phyloP scores from a whole-genome alignment of 148 eudicot species.

The Dysphania ambrosioides region DNA sequence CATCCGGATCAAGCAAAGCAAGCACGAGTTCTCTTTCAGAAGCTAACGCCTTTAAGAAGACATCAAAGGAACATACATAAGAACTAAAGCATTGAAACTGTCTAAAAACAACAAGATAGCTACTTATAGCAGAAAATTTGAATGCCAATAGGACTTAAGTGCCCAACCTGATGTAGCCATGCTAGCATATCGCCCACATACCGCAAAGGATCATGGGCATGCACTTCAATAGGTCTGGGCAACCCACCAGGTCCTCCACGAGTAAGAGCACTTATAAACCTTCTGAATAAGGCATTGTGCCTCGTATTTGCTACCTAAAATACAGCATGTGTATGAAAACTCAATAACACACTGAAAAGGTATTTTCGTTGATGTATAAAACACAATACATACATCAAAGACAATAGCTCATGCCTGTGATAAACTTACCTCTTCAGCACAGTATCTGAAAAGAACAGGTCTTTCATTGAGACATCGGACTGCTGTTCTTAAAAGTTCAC shows the following conservation, averaged over 20 bases:
- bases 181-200: constrained; percentile 98
- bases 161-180: constrained; percentile 90
- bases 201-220: constrained; percentile 97
- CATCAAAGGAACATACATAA: not conserved
- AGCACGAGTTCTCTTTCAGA: constrained; percentile 98
- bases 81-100: not conserved
- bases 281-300: constrained; percentile 88
- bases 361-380: not conserved
- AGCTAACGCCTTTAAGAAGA: constrained; percentile 72
- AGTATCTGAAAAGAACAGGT: constrained; percentile 96
- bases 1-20: constrained; percentile 91
- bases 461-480: constrained; percentile 97
- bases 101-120: not conserved
- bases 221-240: constrained; percentile 98
- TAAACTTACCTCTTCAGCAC: constrained; percentile 88
- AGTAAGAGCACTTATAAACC: constrained; percentile 96
- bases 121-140: constrained; percentile 7
- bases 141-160: not conserved
- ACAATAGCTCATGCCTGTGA: not conserved
- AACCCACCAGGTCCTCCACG: constrained; percentile 99
- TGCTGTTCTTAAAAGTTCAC: constrained; percentile 79
- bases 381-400: not conserved
- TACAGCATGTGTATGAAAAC: not conserved
- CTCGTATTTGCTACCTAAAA: constrained; percentile 94
- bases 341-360: not conserved